phyloP scores from a whole-genome alignment of 2,329 filamentous ascomycete species.

The Fusarium heterosporum region DNA sequence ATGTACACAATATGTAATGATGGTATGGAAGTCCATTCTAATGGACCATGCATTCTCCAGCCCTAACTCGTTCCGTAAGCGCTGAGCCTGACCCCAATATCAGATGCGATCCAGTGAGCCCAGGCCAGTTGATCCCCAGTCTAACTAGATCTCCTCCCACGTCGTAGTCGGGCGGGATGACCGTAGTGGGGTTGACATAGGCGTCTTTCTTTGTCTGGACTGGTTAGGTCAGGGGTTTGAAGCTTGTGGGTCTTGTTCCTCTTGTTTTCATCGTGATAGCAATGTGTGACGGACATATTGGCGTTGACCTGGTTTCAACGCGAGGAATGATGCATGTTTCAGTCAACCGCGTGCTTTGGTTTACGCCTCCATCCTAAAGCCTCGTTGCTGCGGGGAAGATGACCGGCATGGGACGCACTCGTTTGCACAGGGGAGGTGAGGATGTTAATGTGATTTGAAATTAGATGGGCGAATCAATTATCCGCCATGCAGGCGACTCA shows the following conservation, averaged over 20 bases:
- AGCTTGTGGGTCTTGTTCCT: slow-evolving; percentile 26
- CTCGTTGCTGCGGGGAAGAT: slow-evolving; percentile 34
- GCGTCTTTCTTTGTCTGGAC: slow-evolving; percentile 19
- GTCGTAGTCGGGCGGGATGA: slow-evolving; percentile 38
- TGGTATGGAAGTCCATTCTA: too few relatives aligned
- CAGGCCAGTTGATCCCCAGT: slow-evolving; percentile 35
- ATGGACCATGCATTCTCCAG: background rate
- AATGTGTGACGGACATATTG: slow-evolving; percentile 4
- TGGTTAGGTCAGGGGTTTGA: slow-evolving; percentile 39
- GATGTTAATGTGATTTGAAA: slow-evolving; percentile 19
- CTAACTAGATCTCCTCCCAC: slow-evolving; percentile 21
- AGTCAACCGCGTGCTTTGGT: slow-evolving; percentile 28
- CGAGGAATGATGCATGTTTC: slow-evolving; percentile 37
- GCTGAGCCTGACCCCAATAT: slow-evolving; percentile 6
- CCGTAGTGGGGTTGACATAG: slow-evolving; percentile 36
- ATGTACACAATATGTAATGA: too few relatives aligned
- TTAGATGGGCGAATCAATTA: slow-evolving; percentile 27
- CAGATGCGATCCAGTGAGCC: slow-evolving; percentile 5
- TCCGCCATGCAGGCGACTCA: slow-evolving; percentile 23
- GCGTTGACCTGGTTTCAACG: slow-evolving; percentile 6
- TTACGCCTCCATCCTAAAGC: slow-evolving; percentile 13
- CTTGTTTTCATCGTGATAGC: slow-evolving; percentile 6
- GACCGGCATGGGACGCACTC: slow-evolving; percentile 14
- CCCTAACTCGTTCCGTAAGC: slow-evolving; percentile 4
- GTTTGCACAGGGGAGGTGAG: slow-evolving; percentile 20